phyloP scores from a whole-genome alignment of 1,139 yeast species.

The Pneumocystis jirovecii region DNA sequence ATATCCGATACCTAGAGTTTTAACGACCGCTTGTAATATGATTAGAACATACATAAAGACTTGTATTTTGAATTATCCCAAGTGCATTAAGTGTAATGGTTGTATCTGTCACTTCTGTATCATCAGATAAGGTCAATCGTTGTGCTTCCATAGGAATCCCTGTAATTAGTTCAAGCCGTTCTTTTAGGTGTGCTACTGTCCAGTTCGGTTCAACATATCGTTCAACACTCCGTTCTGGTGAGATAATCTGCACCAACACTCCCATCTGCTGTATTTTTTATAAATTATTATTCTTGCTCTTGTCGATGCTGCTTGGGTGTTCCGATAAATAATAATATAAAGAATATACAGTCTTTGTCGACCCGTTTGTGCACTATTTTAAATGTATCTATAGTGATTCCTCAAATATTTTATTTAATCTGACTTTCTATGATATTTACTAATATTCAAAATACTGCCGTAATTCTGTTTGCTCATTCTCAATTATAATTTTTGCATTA shows the following conservation, averaged over 20 bases:
- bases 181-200: slow-evolving; percentile 42
- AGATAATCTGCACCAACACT: not conserved
- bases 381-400: slow-evolving; percentile 17
- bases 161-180: slow-evolving; percentile 52
- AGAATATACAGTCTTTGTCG: no score
- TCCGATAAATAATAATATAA: not conserved
- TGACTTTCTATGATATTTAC: no score
- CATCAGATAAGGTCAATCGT: slow-evolving; percentile 24
- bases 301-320: not conserved
- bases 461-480: no score
- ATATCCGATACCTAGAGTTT: not conserved
- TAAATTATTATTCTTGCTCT: slow-evolving; percentile 15
- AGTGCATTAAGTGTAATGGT: slow-evolving; percentile 11
- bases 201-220: slow-evolving; percentile 52
- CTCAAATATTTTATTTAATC: no score
- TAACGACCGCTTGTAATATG: not conserved
- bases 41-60: not conserved
- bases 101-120: slow-evolving; percentile 11
- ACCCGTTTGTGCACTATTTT: no score
- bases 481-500: no score
- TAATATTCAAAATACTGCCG: no score
- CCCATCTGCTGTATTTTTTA: not conserved
- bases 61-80: not conserved
- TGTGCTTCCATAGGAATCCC: slow-evolving; percentile 60
- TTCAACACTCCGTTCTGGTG: slow-evolving; percentile 24